Conservation (phyloP, 371 early-diverging fungal genomes). For the Basidiobolus meristosporus region DNA sequence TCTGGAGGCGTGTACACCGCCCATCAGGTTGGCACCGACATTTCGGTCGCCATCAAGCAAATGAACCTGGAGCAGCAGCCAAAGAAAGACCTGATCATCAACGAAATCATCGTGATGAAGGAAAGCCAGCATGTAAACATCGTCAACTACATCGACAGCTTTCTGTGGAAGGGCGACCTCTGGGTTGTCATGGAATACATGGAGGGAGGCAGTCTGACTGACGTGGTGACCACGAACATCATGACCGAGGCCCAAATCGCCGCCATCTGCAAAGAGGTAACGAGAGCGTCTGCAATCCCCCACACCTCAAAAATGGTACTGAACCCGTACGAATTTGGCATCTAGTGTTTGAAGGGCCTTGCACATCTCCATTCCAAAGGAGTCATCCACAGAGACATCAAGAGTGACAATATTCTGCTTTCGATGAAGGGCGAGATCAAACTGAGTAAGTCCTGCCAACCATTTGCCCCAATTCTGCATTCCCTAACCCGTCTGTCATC, state of each 20-base stretch:
- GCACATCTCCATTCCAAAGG: conserved; percentile 82
- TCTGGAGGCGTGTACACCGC: conserved; percentile 90
- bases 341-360: conserved; percentile 64
- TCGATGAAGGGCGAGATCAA: conserved; percentile 78
- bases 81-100: conserved; percentile 90
- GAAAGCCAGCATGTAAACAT: conserved; percentile 81
- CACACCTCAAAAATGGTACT: no score
- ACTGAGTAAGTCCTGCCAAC: conserved; percentile 36
- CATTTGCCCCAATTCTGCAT: neutral
- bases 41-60: conserved; percentile 82
- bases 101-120: conserved; percentile 90
- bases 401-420: conserved; percentile 89
- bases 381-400: conserved; percentile 95
- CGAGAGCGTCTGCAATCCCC: no score
- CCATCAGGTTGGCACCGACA: conserved; percentile 35
- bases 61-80: conserved; percentile 92
- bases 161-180: conserved; percentile 64
- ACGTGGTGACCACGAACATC: conserved; percentile 78
- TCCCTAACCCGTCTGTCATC: neutral
- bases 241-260: conserved; percentile 94
- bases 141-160: conserved; percentile 91
- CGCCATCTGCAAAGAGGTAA: conserved; percentile 73
- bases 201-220: conserved; percentile 89
- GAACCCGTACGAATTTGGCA: neutral
- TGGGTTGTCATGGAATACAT: conserved; percentile 96